Evolutionary conservation across 345 rosid species (phyloP), one percentile per base, ranked within the genome.

Genomic region (Crucihimalaya himalaica): DNA sequence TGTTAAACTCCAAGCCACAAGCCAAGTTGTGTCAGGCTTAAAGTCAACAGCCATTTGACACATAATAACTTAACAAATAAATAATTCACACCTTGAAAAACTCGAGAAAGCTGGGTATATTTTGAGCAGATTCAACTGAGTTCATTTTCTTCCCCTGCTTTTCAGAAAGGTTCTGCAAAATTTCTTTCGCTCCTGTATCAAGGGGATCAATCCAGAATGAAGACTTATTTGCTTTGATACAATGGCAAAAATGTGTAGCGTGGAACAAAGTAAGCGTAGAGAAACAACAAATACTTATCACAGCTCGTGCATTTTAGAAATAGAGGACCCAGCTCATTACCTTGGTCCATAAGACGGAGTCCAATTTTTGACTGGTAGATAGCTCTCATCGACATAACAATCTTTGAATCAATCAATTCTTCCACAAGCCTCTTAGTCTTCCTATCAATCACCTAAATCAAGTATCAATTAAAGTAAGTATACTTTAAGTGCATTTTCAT

Each of bases 311-410:
- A 61, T 60, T 39, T 8, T 21, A 47, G 61, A 61, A 21, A 37
- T 19, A 20, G 47, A 37, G 25, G 51, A 53, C 35, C 23, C 45
- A 54, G 14, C 20, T 54, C 4, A 21, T 48, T 84, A 89, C 98
- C 98, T 84, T 81, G 81, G 82, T 85, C 96, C 85, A 94, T 86
- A 53, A 94, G 90, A 72, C 83, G 83, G 43, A 91, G 91, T 68
- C 98, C 98, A 67, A 94, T 66, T 82, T 88, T 94, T 71, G 98
- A 91, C 79, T 94, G 97, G 80, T 94, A 94, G 67, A 94, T 84
- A 57, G 98, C 90, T 83, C 97, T 87, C 97, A 94, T 88, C 54
- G 98, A 94, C 85, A 94, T 48, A 78, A 89, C 81, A 72, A 94
- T 94, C 83, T 94, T 94, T 72, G 85, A 84, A 85, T 91, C 91